Evolutionary conservation across 257 asterid genomes (phyloP), one percentile per base, ranked within the genome.

Genomic region (Lithospermum erythrorhizon): DNA sequence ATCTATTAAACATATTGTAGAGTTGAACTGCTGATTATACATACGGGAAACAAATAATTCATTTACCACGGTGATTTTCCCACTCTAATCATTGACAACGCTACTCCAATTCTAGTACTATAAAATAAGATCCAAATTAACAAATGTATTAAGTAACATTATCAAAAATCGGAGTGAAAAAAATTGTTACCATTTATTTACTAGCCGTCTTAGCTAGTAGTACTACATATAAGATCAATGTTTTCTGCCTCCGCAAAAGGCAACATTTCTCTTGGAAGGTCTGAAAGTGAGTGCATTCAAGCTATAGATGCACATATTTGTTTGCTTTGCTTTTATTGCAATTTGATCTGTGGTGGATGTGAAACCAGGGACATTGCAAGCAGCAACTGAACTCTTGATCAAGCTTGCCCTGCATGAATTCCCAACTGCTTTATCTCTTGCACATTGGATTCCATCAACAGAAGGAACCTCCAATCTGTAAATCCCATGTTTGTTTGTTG

Each of bases 361-460:
- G 55, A 78, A 76, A 51, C 83, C 79, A 3, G 96, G 95, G 53
- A 75, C 68, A 35, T 62, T 64, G 57, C 96, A 85, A 9, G 77
- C 71, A 4, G 82, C 21, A 45, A 83, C 48, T 14, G 84, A 59
- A 47, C 76, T 77, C 6, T 74, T 64, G 0, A 79, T 17, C 5
- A 87, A 70, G 70, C 70, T 79, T 0, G 95, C 94, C 32, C 77
- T 71, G 65, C 97, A 89, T 1, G 79, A 68, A 69, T 71, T 83
- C n/a, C 84, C 94, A 2, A 90, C 41, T 18, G 75, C 87, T 54
- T 81, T 85, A 58, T 90, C 97, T 55, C 74, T 70, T n/a, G 95
- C 95, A 67, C 98, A 90, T 65, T 90, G 79, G 41, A 90, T 82
- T 13, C 97, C 97, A 73, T 89, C 94, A 11, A 84, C 94, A 21